Percentiles rank a stretch among this genome's conserved stretches.
These are phyloP conservation scores for Nigrospora osmanthi DNA, from an alignment of 2,329 filamentous ascomycete genomes.

Conservation along the genomic window DNA sequence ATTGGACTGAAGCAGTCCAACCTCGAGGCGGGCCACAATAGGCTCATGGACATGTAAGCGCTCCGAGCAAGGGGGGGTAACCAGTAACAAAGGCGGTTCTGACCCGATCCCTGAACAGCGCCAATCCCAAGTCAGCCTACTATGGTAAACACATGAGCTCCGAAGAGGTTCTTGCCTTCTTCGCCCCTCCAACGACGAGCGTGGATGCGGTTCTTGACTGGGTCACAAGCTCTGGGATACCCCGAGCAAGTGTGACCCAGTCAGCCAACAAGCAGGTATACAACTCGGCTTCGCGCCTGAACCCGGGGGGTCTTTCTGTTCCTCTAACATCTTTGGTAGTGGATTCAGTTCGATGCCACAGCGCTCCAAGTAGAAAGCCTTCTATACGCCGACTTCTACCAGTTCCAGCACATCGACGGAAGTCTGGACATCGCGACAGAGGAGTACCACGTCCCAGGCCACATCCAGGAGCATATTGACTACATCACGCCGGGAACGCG, in stretches of 20 bases:
- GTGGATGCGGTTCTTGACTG: conserved; percentile 22
- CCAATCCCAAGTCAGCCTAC: conserved; percentile 16
- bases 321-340: conserved; percentile 9
- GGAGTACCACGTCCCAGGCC: conserved; percentile 14
- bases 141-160: conserved; percentile 30
- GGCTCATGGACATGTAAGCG: conserved; percentile 21
- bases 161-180: conserved; percentile 27
- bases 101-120: conserved; percentile 5
- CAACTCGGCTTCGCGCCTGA: background rate
- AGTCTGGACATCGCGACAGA: conserved; percentile 10
- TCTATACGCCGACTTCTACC: conserved; percentile 24
- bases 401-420: conserved; percentile 21
- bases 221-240: conserved; percentile 22
- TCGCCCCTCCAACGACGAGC: conserved; percentile 23
- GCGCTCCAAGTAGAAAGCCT: conserved; percentile 24
- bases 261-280: conserved; percentile 16
- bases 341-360: conserved; percentile 27
- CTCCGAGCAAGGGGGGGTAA: background rate
- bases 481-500: conserved; percentile 15
- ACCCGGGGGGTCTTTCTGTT: background rate
- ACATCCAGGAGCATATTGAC: conserved; percentile 15
- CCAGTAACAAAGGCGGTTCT: background rate
- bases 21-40: conserved; percentile 18
- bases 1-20: conserved; percentile 23
- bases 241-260: conserved; percentile 10